These are phyloP conservation scores for Paracoccidioides lutzii DNA, from an alignment of 2,329 filamentous ascomycete species.

Conservation along the genomic window DNA sequence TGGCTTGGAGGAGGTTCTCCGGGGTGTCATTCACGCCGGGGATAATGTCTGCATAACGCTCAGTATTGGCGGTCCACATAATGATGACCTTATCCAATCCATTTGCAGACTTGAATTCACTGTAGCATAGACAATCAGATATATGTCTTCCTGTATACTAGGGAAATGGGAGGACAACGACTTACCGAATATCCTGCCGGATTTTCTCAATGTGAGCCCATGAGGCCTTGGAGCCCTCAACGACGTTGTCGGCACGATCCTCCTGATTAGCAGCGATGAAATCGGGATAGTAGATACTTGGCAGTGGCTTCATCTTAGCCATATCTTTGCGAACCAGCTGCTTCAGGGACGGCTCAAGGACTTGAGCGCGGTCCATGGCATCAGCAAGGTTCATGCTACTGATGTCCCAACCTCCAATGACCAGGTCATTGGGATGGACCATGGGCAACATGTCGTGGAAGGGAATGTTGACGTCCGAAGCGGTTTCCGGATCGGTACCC, in stretches of 20 bases:
- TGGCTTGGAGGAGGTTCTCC: constrained; percentile 79
- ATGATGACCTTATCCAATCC: constrained; percentile 89
- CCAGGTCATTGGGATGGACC: constrained; percentile 92
- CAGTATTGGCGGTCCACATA: constrained; percentile 97
- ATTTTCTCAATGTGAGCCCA: constrained; percentile 84
- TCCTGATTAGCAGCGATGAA: constrained; percentile 99
- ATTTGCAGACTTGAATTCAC: constrained; percentile 79
- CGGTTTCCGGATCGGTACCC: constrained; percentile 70
- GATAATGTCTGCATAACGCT: constrained; percentile 83
- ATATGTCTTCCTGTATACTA: background rate
- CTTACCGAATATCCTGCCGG: constrained; percentile 75
- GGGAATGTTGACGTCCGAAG: constrained; percentile 86
- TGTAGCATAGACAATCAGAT: constrained; percentile 20
- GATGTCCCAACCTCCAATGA: constrained; percentile 96
- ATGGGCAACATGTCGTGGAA: constrained; percentile 91
- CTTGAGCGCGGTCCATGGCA: constrained; percentile 89
- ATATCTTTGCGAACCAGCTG: constrained; percentile 83
- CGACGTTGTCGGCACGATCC: constrained; percentile 82
- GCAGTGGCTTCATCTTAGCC: constrained; percentile 73
- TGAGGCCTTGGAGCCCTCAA: constrained; percentile 72
- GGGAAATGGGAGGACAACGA: constrained; percentile 1
- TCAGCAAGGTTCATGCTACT: constrained; percentile 76
- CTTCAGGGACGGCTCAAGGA: constrained; percentile 93
- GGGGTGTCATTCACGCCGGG: constrained; percentile 91
- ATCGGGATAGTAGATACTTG: constrained; percentile 96